Evolutionary conservation across 371 early-diverging fungal genomes (phyloP).

Genomic region (Aphelidium insulamus): DNA sequence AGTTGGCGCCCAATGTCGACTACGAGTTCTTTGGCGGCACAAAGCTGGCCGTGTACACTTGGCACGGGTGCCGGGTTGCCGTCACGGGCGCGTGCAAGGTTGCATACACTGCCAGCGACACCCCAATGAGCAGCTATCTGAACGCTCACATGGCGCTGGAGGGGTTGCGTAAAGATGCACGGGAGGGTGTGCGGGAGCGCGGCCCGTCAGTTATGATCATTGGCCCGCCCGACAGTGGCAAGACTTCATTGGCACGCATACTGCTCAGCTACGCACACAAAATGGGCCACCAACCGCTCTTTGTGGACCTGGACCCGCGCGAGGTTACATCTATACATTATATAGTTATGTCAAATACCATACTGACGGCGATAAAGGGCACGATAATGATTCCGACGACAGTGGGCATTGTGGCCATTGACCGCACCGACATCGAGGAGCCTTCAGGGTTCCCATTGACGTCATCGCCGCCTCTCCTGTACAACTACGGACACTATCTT

Average conservation of each 20-base stretch:
- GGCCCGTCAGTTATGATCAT: constrained; percentile 45
- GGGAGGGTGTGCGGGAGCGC: constrained; percentile 1
- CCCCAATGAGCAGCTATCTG: constrained; percentile 73
- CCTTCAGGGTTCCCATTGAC: no score
- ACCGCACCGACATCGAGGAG: no score
- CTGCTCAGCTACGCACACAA: constrained; percentile 63
- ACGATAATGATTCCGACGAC: no score
- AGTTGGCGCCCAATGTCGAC: constrained; percentile 44
- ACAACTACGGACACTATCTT: no score
- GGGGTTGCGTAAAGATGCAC: constrained; percentile 35
- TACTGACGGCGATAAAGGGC: no score
- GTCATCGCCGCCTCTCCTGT: no score
- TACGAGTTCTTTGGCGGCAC: constrained; percentile 57
- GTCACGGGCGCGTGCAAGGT: constrained; percentile 40
- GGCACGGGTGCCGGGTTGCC: constrained; percentile 68
- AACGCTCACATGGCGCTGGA: constrained; percentile 76
- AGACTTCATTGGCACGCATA: constrained; percentile 58
- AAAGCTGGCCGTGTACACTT: constrained; percentile 80
- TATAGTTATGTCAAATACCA: no score
- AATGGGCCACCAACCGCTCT: constrained; percentile 47
- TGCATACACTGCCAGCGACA: constrained; percentile 75
- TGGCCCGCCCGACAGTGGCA: constrained; percentile 79
- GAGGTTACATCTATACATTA: no score
- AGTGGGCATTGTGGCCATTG: no score
- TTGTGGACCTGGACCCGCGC: constrained; percentile 60